Conservation (phyloP, 805 yeast species). For the Kodamaea kaohsiungensis region DNA sequence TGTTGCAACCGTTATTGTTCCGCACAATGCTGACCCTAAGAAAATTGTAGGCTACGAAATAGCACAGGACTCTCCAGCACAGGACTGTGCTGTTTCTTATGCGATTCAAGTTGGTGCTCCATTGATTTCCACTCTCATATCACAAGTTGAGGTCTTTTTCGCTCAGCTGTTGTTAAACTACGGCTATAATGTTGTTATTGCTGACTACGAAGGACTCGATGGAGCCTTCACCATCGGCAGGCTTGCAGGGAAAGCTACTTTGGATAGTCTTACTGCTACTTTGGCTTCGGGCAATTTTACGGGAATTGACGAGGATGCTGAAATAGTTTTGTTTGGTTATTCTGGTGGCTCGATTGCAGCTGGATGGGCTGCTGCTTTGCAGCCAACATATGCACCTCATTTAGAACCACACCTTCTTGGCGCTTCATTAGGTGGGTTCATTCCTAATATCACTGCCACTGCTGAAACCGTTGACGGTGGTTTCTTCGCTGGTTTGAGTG, state of each 20-base stretch:
- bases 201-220: constrained; percentile 24
- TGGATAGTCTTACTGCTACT: constrained; percentile 21
- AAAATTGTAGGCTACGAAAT: constrained; percentile 29
- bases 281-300: constrained; percentile 19
- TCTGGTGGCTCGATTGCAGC: constrained; percentile 28
- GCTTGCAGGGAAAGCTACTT: constrained; percentile 20
- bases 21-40: constrained; percentile 27
- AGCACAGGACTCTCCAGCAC: constrained; percentile 29
- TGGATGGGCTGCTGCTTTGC: constrained; percentile 26
- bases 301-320: constrained; percentile 18
- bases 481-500: constrained; percentile 29
- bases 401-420: constrained; percentile 21
- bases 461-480: constrained; percentile 26
- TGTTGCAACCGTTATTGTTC: constrained; percentile 29
- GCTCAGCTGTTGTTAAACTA: constrained; percentile 17
- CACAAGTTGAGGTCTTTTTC: constrained; percentile 16
- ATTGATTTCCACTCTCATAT: background rate
- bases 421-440: constrained; percentile 38
- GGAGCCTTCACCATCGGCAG: constrained; percentile 21
- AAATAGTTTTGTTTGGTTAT: constrained; percentile 23
- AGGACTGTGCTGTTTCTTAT: constrained; percentile 31
- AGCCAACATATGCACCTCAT: constrained; percentile 27
- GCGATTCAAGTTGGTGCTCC: constrained; percentile 18
- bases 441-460: constrained; percentile 31
- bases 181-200: constrained; percentile 21